These are phyloP conservation scores for Chamaenerion angustifolium DNA, from an alignment of 345 rosid genomes.

Conservation along the genomic window DNA sequence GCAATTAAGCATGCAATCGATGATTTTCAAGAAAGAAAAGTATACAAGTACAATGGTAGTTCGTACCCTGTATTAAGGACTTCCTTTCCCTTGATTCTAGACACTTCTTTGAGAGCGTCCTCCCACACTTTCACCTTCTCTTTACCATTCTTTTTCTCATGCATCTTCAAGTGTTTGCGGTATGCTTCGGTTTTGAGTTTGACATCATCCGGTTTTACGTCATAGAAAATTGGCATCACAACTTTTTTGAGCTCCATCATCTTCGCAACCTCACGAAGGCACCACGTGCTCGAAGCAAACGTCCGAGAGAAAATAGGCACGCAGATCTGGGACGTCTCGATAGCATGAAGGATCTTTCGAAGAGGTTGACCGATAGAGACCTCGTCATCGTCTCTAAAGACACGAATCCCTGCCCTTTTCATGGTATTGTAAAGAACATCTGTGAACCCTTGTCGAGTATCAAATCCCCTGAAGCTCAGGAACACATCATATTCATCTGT, in stretches of 20 bases:
- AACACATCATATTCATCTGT: conserved; percentile 3
- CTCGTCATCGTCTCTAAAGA: too few relatives aligned
- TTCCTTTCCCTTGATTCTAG: not conserved
- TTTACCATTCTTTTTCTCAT: not conserved
- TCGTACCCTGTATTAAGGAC: not conserved
- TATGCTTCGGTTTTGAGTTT: not conserved
- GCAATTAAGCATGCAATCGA: too few relatives aligned
- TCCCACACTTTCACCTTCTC: not conserved
- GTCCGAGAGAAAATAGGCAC: conserved; percentile 4
- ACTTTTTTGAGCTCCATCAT: not conserved
- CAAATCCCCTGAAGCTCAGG: conserved; percentile 3
- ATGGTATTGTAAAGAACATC: not conserved
- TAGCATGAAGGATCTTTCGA: not conserved
- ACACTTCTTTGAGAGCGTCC: not conserved
- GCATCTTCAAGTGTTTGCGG: not conserved
- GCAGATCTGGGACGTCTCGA: not conserved
- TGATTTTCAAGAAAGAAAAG: too few relatives aligned
- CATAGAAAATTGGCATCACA: not conserved
- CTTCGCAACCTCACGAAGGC: not conserved
- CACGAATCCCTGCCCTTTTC: not conserved
- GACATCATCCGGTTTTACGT: not conserved
- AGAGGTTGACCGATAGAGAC: not conserved
- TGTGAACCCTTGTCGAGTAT: not conserved
- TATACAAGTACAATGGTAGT: too few relatives aligned
- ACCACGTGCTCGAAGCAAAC: conserved; percentile 1